Base-by-base conservation (phyloP, 768 basidiomycete species). In the Lactarius vividus region DNA sequence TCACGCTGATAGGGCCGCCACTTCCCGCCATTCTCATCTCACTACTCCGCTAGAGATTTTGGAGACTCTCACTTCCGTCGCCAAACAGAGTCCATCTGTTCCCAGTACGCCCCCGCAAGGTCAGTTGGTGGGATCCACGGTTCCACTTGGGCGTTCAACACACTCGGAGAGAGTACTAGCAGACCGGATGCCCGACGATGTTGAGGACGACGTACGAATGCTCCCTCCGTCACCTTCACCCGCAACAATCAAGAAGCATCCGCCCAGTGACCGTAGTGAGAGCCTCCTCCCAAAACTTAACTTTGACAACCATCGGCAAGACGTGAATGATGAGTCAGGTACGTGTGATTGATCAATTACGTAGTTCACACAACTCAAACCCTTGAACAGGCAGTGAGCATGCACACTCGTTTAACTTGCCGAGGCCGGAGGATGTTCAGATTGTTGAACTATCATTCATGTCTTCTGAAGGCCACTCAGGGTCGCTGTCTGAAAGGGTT, bases 221-320 rank as follows among this genome's bases (percentile, higher is more conserved):
- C 74, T 83, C 13, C 83, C 83, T 33, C 81, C 82, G 0, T 83
- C 82, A 4, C 83, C 83, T 7, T 82, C 80, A 20, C 82, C 82
- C 1, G 73, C 77, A 18, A 80, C 78, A 66, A 55, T 29, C 4
- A 61, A 70, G 44, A 68, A 18, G 6, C 33, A 66, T 39, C 64
- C 53, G 6, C 54, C 57, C 4, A 63, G 55, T n/a, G 72, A 72
- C 33, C 70, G 68, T 35, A 61, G 62, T 26, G 77, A 78, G 61
- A 72, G 70, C 9, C 74, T 78, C 13, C 68, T 81, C 20, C 80
- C 80, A 0, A 73, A 73, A 13, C 78, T 80, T 39, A 63, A 72
- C 39, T 52, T 75, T 15, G 75, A 71, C 13, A 54, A 73, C 16
- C 72, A 68, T 37, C 61, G 16, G 37, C 28, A 60, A 23, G 39